Base-by-base conservation (phyloP, 164 flowering plant species). In the Santalum album region DNA sequence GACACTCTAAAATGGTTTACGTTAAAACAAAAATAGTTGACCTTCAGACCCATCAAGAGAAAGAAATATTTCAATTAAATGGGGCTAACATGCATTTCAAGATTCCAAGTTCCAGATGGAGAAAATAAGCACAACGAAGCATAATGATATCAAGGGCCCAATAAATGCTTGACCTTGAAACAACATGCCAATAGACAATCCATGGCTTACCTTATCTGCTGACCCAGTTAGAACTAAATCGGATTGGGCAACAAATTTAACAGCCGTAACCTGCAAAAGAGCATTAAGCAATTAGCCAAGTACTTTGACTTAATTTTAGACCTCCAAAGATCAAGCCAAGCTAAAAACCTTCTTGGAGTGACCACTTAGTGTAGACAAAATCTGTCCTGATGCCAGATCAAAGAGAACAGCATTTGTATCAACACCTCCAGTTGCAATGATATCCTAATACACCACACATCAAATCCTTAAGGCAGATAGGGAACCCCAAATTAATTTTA, bases 281-380 rank as follows among this genome's bases (percentile, higher is more conserved):
- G 38, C 22, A 42, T n/a, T 2, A 21, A 1, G 10, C 12, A 1
- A 42, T 17, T 4, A 12, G 48, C 48, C 43, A 56, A 45, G 16
- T 35, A 15, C 44, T 55, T 53, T 16, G 23, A 12, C 26, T 16
- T n/a, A 12, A 12, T 59, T 18, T 34, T 34, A 48, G 1, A 43
- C 53, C n/a, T 15, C 2, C 22, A 53, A 42, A 11, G n/a, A 36
- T 0, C n/a, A n/a, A 50, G 39, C 19, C 18, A 15, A 58, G 17
- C 7, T n/a, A n/a, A n/a, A 46, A 9, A 94, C 99, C 97, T 84
- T 94, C 73, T 90, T 94, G 21, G 99, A 80, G 56, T 90, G 99
- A 42, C 99, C 99, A 73, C 79, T 83, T 24, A 94, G 85, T 20
- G 99, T 87, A 36, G 90, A 79, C 53, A 86, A 38, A 49, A 90